Evolutionary conservation across 495 filamentous ascomycete species (phyloP), one percentile per base, ranked within the genome.

Genomic region (Stereocaulon alpinum): DNA sequence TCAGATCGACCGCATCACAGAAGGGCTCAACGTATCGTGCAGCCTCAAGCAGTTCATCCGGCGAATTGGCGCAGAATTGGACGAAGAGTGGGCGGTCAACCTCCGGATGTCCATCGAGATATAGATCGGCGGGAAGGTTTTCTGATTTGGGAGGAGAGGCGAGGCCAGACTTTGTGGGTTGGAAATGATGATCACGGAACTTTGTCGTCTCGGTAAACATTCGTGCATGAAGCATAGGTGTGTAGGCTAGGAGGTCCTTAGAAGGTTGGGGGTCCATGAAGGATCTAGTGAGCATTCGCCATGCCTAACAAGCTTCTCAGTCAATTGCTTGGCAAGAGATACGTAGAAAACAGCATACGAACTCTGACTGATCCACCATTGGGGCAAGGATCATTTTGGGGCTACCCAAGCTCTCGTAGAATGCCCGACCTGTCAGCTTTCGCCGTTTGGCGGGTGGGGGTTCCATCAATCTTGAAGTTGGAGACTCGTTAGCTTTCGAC

Each of bases 291-390:
- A 97, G 84, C 78, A 95, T 85, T 62, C 93, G 88, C 93, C 93
- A 96, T 66, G 91, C 91, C 91, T 95, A 50, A 47, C 17, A 22
- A 50, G 24, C 17, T 3, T 55, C 57, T 75, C 49, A 69, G 69
- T 59, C n/a, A 12, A 24, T 44, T 32, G 20, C 48, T 12, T 22
- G 24, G 27, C 2, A 40, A n/a, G 27, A 37, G 44, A 22, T 49
- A 47, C 10, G 59, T 15, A 24, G 29, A 30, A 62, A 58, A 57
- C 32, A 40, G 76, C 85, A 61, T 77, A 96, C 92, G 74, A 96
- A 95, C 75, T 98, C 94, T 4, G 90, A 95, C 68, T 96, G 87
- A 64, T 97, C 93, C 22, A 99, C 93, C 93, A 99, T 99, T 37
- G 93, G 93, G 40, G 93, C 93, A 30, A 99, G 79, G 43, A 97